These are phyloP conservation scores for Saksenaea vasiformis DNA, from an alignment of 371 early-diverging fungal genomes.

Conservation along the genomic window DNA sequence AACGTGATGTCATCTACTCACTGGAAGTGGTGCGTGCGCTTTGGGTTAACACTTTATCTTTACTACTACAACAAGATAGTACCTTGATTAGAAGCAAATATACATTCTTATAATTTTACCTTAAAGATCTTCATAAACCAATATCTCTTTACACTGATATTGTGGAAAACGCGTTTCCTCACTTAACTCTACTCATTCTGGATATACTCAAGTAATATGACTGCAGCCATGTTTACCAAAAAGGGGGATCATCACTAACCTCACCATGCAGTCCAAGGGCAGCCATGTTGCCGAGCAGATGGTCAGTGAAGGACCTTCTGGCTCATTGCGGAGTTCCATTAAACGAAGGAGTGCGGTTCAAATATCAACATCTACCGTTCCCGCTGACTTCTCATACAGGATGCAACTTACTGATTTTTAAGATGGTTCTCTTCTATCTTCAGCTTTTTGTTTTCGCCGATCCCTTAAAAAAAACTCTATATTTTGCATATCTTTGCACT, in stretches of 20 bases:
- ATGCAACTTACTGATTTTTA: background rate
- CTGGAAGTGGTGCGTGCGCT: background rate
- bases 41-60: too few relatives aligned
- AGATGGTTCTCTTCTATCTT: background rate
- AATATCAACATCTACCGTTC: background rate
- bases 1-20: slow-evolving; percentile 2
- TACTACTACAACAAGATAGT: background rate
- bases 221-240: background rate
- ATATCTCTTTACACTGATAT: background rate
- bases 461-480: background rate
- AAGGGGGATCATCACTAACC: background rate
- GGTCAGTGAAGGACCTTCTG: background rate
- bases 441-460: background rate
- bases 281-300: background rate
- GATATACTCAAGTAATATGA: background rate
- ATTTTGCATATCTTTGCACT: background rate
- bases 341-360: background rate
- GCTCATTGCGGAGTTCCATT: background rate
- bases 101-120: too few relatives aligned
- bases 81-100: too few relatives aligned
- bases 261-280: background rate
- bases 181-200: background rate
- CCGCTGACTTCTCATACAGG: background rate
- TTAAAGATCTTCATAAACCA: too few relatives aligned
- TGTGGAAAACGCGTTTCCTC: background rate